Base-by-base conservation (phyloP, 805 yeast species). In the Crinitomyces ghanaensis region DNA sequence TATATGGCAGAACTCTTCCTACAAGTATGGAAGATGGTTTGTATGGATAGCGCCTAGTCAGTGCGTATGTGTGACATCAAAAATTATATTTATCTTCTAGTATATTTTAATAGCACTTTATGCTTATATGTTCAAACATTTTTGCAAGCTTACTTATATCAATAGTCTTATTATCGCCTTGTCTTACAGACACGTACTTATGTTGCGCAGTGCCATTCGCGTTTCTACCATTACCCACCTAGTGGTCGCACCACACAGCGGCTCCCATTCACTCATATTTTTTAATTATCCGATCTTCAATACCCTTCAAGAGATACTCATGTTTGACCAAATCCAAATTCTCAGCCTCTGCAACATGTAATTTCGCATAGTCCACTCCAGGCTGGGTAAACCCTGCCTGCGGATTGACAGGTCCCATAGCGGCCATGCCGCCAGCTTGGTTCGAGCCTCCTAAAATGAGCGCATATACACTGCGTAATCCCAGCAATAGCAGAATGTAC, bases 401-500 rank as follows among this genome's bases (percentile, higher is more conserved):
- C 25, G 53, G 50, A 14, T 41, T 31, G 16, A 35, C 26, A 14
- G 43, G 44, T 28, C 48, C 38, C 18, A 39, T 40, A 30, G 46
- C 55, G 26, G 46, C 46, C 31, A 49, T 39, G 4, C 50, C 51
- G 30, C 41, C 50, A 34, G 43, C 52, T 46, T 47, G 54, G 41
- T 54, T 54, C 22, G 40, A 39, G 19, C 39, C 72, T 8, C 74
- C 75, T 43, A 83, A 66, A 5, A 85, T 42, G 34, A 88, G 65
- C 24, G 80, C 68, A 53, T 77, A 79, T 2, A 91, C 75, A 0
- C 95, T 79, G 44, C 72, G 71, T 39, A 91, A 66, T 19, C 97
- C 97, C 32, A 86, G 56, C 40, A 84, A 70, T 35, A 84, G 81
- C 34, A 88, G 80, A 54, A 91, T 82, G 54, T 88, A 91, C 97